A percentile compares a stretch with the other conserved stretches of the same genome.
These are phyloP conservation scores for Erodium maritimum DNA, from an alignment of 345 rosid genomes.

Conservation along the genomic window DNA sequence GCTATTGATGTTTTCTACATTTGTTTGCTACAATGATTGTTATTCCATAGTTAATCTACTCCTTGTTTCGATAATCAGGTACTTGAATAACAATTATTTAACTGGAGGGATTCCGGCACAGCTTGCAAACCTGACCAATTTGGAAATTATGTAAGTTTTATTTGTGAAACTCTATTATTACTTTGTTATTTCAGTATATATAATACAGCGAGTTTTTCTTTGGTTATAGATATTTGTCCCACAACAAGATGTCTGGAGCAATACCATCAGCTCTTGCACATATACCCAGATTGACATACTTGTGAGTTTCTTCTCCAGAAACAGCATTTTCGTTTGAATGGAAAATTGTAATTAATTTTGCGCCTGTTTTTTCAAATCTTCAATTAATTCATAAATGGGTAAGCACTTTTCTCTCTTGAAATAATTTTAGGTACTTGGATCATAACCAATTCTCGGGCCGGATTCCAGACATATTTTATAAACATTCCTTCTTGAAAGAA, in stretches of 20 bases:
- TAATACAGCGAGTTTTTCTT: not conserved
- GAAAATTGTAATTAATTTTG: not conserved
- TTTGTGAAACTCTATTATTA: not conserved
- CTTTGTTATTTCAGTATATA: slow-evolving; percentile 2
- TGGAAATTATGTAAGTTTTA: slow-evolving; percentile 78
- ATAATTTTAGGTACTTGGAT: slow-evolving; percentile 54
- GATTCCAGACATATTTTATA: slow-evolving; percentile 58
- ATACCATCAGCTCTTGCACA: slow-evolving; percentile 65
- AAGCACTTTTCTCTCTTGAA: too few relatives aligned
- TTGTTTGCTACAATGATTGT: not conserved
- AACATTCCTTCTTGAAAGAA: slow-evolving; percentile 56
- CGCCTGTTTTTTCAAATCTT: not conserved
- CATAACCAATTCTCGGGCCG: slow-evolving; percentile 64
- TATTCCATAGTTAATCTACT: not conserved
- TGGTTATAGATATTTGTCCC: slow-evolving; percentile 59
- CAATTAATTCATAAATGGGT: not conserved
- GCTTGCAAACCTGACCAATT: slow-evolving; percentile 69
- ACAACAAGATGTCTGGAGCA: slow-evolving; percentile 70
- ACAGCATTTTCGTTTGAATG: too few relatives aligned
- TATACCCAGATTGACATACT: slow-evolving; percentile 65
- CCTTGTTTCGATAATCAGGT: slow-evolving; percentile 26
- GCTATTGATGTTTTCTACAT: not conserved
- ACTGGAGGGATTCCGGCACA: slow-evolving; percentile 95
- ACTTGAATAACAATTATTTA: slow-evolving; percentile 77
- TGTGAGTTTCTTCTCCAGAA: slow-evolving; percentile 38